Conservation (phyloP, 192 early-diverging fungal species). For the Linnemannia hyalina region DNA sequence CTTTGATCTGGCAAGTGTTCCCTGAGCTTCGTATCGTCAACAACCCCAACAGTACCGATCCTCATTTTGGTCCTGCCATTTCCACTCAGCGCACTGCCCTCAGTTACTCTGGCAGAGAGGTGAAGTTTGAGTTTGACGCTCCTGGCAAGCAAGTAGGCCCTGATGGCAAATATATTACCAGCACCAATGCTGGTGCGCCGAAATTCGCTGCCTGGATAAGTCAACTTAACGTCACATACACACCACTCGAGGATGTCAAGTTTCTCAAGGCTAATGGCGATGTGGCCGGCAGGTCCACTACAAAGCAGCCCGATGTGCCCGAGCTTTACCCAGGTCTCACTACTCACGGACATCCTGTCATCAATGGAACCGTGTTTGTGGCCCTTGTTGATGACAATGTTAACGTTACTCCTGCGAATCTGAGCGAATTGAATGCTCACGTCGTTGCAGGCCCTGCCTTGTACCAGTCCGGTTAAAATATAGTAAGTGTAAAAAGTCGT, state of each 20-base stretch:
- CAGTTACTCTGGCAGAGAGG: conserved; percentile 23
- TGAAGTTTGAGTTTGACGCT: conserved; percentile 35
- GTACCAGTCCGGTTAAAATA: conserved; percentile 43
- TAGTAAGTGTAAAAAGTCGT: neutral
- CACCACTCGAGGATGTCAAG: conserved; percentile 25
- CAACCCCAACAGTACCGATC: conserved; percentile 34
- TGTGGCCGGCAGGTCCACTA: conserved; percentile 9
- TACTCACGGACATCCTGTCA: conserved; percentile 34
- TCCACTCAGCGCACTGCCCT: conserved; percentile 11
- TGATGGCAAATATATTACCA: conserved; percentile 31
- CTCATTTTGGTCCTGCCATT: conserved; percentile 18
- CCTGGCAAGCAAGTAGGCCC: conserved; percentile 48
- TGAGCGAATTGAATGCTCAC: conserved; percentile 34
- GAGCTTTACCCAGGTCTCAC: conserved; percentile 23
- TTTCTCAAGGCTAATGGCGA: neutral
- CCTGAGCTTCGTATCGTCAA: conserved; percentile 43
- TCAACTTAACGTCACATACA: conserved; percentile 52
- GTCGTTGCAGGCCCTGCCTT: conserved; percentile 52
- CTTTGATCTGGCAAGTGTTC: conserved; percentile 43
- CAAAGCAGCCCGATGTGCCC: conserved; percentile 39
- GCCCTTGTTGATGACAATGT: conserved; percentile 35
- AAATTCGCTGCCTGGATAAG: conserved; percentile 43
- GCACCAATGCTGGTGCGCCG: conserved; percentile 20
- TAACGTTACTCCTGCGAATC: conserved; percentile 40
- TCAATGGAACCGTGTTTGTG: conserved; percentile 55